phyloP scores from a whole-genome alignment of 495 filamentous ascomycete genomes.

The Hypoxylon crocopeplum region DNA sequence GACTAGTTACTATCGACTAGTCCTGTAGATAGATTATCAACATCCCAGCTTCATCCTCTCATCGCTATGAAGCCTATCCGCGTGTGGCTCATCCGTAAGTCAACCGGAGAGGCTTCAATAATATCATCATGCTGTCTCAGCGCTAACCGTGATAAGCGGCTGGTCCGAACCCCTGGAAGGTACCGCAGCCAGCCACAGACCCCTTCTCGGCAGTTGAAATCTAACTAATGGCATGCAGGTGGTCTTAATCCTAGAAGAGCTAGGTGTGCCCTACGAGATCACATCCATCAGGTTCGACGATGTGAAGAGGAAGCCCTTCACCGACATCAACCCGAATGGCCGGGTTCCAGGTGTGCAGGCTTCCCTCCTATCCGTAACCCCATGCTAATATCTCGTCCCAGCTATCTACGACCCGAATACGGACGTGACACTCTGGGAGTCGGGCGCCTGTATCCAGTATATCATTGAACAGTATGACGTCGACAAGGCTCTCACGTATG shows the following conservation, averaged over 20 bases:
- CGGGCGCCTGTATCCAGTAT: conserved; percentile 69
- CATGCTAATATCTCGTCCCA: conserved; percentile 38
- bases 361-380: background rate
- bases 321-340: conserved; percentile 70
- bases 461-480: conserved; percentile 46
- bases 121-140: background rate
- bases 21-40: no score
- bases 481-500: conserved; percentile 48
- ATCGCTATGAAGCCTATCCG: background rate
- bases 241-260: conserved; percentile 64
- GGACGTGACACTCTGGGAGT: conserved; percentile 67
- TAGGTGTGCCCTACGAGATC: conserved; percentile 60
- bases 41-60: no score
- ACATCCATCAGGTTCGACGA: conserved; percentile 61
- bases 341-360: conserved; percentile 52
- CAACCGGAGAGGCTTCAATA: background rate
- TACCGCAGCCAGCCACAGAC: conserved; percentile 22
- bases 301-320: conserved; percentile 62
- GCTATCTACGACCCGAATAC: conserved; percentile 68
- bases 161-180: conserved; percentile 50
- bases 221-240: background rate
- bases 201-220: background rate
- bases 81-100: conserved; percentile 7
- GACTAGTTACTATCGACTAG: no score
- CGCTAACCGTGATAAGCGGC: background rate